phyloP scores from a whole-genome alignment of 2,329 filamentous ascomycete genomes.

The Diaporthe citri region DNA sequence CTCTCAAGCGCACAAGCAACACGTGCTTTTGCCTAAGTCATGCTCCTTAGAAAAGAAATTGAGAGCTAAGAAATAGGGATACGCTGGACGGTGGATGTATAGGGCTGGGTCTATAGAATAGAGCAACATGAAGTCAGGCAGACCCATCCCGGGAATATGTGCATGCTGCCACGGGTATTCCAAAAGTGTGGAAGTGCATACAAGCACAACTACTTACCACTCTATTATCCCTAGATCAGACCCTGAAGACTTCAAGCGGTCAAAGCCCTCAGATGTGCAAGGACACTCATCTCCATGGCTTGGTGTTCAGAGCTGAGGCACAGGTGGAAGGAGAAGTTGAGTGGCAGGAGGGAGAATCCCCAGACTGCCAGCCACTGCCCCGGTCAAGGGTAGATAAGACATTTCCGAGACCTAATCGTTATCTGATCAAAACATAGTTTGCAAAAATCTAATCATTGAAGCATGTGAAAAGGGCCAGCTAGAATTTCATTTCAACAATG shows the following conservation, averaged over 20 bases:
- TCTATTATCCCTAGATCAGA: background rate
- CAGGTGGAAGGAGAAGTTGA: background rate
- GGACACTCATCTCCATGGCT: background rate
- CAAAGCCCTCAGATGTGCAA: no score
- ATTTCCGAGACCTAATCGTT: background rate
- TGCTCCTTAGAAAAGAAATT: background rate
- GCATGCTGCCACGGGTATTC: background rate
- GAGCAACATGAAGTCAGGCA: background rate
- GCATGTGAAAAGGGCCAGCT: slow-evolving; percentile 14
- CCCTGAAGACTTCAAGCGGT: background rate
- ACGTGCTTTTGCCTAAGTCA: background rate
- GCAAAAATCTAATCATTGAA: background rate
- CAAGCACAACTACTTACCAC: background rate
- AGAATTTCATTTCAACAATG: background rate
- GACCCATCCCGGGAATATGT: no score
- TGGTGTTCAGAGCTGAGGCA: background rate
- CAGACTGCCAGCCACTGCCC: background rate
- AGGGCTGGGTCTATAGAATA: background rate
- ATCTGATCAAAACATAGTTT: background rate
- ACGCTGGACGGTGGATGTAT: background rate
- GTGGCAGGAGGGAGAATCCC: background rate
- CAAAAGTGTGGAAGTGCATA: background rate
- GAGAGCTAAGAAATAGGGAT: background rate
- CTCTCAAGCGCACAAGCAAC: background rate
- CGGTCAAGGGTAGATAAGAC: background rate